Conservation (phyloP, 208 protist genomes). For the Leishmania gerbilli region DNA sequence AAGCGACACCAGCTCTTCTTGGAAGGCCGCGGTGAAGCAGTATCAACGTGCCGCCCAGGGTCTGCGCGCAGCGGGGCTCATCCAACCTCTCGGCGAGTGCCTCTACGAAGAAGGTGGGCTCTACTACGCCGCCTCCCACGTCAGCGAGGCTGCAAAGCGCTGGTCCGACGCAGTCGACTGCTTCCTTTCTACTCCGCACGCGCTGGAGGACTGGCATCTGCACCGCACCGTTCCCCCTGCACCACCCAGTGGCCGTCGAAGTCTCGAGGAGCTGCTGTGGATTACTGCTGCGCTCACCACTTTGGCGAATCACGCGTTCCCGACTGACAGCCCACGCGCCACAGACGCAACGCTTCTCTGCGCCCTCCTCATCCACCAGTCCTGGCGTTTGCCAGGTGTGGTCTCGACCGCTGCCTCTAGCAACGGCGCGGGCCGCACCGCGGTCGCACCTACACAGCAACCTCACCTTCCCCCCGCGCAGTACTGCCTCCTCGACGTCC, state of each 20-base stretch:
- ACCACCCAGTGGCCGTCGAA: constrained; percentile 9
- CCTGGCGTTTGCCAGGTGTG: constrained; percentile 28
- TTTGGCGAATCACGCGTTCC: constrained; percentile 68
- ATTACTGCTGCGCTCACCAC: constrained; percentile 45
- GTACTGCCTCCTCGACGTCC: constrained; percentile 26
- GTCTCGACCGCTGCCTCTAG: neutral
- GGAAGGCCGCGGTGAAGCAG: constrained; percentile 39
- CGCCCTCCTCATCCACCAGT: constrained; percentile 45
- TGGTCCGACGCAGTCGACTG: constrained; percentile 79
- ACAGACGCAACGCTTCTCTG: constrained; percentile 60
- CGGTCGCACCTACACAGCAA: constrained; percentile 29
- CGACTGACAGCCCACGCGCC: constrained; percentile 49
- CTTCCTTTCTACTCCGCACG: constrained; percentile 57
- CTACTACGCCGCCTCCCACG: constrained; percentile 38
- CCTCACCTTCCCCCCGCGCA: constrained; percentile 11
- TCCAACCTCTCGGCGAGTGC: constrained; percentile 68
- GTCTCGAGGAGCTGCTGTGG: constrained; percentile 23
- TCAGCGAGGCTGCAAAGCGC: constrained; percentile 52
- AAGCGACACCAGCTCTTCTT: constrained; percentile 1
- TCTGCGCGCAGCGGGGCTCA: constrained; percentile 53
- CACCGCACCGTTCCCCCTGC: constrained; percentile 17
- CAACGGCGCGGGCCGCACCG: neutral
- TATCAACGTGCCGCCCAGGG: constrained; percentile 52
- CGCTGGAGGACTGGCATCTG: constrained; percentile 52
- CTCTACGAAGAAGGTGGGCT: constrained; percentile 71